phyloP scores from a whole-genome alignment of 805 yeast species.

The Yamadazyma phyllophila region DNA sequence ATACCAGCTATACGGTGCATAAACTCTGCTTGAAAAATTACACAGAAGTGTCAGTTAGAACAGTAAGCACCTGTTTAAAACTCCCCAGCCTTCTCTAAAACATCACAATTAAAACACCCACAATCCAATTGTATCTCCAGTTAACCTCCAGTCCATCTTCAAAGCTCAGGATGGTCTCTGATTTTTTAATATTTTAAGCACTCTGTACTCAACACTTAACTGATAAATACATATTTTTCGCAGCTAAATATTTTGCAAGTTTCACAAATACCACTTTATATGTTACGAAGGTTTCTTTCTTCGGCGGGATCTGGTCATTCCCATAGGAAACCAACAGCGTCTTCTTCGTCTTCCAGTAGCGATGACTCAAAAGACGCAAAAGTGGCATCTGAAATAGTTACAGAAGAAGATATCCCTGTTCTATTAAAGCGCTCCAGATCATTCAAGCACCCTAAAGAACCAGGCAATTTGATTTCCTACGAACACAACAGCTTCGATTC shows the following conservation, averaged over 20 bases:
- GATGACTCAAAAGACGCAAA: background rate
- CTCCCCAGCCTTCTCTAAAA: no score
- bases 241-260: slow-evolving; percentile 5
- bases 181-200: background rate
- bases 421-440: slow-evolving; percentile 6
- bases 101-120: no score
- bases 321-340: background rate
- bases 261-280: background rate
- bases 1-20: no score
- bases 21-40: no score
- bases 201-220: background rate
- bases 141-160: no score
- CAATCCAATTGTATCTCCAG: no score
- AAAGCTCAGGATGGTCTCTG: background rate
- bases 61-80: no score
- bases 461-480: background rate
- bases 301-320: background rate
- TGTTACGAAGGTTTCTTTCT: slow-evolving; percentile 3
- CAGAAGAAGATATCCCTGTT: slow-evolving; percentile 5
- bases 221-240: slow-evolving; percentile 1
- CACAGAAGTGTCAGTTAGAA: no score
- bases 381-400: slow-evolving; percentile 1
- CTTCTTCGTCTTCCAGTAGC: background rate
- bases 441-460: slow-evolving; percentile 4
- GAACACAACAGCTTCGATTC: slow-evolving; percentile 2